Base-by-base conservation (phyloP, 2,329 filamentous ascomycete genomes). In the Boeremia lycopersici region DNA sequence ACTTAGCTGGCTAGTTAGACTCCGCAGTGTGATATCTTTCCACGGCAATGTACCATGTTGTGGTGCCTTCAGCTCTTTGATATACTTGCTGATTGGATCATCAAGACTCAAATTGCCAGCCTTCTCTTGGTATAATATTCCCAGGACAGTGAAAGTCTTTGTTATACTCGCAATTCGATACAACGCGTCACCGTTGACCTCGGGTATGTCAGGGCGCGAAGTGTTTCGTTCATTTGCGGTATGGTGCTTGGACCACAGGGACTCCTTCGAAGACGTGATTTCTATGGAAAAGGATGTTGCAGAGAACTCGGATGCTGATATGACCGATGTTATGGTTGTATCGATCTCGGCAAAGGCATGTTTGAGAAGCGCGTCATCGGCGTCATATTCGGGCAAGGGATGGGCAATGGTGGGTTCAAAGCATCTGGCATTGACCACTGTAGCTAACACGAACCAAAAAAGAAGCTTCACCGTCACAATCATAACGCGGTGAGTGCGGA, bases 21-120 rank as follows among this genome's bases (percentile, higher is more conserved):
- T 72, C 8, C 77, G 69, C 47, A 79, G 59, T 1, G 77, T 78
- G 45, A 78, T 77, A 44, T 77, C 73, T 26, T 76, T 73, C 74
- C 75, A 79, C 3, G 69, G 68, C 31, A 74, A 62, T 1, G 58
- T 70, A 2, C 70, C 71, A 2, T 65, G 56, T 34, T 72, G 67
- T 25, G 65, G 53, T 4, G 63, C 67, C 17, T 56, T 61, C 35
- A 76, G 48, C 48, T 73, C 71, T 6, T 55, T 44, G 10, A 76
- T 61, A 52, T 74, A 74, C 19, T 64, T 71, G 15, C 70, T 59
- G 9, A 76, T 62, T 0, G 71, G 53, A 10, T 69, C 68, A 48
- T 75, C 72, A n/a, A 75, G 52, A 30, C 68, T 73, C 46, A 74
- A 40, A n/a, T 73, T 73, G 0, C 70, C 69, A 1, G 69, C 65